A percentile compares a stretch with the other conserved stretches of the same genome.
Conservation (phyloP, 495 filamentous ascomycete species). For the Acidiella bohemica region DNA sequence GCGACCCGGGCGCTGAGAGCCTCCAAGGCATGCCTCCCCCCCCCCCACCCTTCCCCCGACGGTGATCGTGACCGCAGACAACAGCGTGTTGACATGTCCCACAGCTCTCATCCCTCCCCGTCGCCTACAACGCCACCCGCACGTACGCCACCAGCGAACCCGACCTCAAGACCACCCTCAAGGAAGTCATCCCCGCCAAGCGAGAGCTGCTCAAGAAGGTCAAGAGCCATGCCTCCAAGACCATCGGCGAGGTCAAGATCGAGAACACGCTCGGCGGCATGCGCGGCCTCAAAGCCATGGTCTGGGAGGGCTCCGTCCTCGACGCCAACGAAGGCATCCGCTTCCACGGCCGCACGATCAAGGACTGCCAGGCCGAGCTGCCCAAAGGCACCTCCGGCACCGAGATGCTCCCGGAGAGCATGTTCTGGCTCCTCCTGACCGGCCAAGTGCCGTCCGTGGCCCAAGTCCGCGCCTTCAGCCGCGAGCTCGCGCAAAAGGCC, state of each 20-base stretch:
- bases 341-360: constrained; percentile 95
- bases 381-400: constrained; percentile 86
- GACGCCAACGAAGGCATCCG: constrained; percentile 95
- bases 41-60: too few relatives aligned
- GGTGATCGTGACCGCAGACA: too few relatives aligned
- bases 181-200: constrained; percentile 75
- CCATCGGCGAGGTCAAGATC: constrained; percentile 85
- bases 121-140: constrained; percentile 23
- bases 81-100: not conserved
- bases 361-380: constrained; percentile 86
- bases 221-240: constrained; percentile 69
- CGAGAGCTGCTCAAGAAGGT: constrained; percentile 83
- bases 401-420: constrained; percentile 98
- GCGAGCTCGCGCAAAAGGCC: constrained; percentile 76
- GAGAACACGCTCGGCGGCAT: constrained; percentile 90
- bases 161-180: constrained; percentile 75
- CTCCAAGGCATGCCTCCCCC: constrained; percentile 36
- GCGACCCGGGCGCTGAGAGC: constrained; percentile 37
- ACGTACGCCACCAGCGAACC: constrained; percentile 62
- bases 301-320: constrained; percentile 97
- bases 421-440: constrained; percentile 98
- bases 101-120: constrained; percentile 10
- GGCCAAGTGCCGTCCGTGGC: constrained; percentile 72
- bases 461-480: constrained; percentile 70
- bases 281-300: constrained; percentile 91